phyloP scores from a whole-genome alignment of 331 rosid genomes.

The Cydonia oblonga region DNA sequence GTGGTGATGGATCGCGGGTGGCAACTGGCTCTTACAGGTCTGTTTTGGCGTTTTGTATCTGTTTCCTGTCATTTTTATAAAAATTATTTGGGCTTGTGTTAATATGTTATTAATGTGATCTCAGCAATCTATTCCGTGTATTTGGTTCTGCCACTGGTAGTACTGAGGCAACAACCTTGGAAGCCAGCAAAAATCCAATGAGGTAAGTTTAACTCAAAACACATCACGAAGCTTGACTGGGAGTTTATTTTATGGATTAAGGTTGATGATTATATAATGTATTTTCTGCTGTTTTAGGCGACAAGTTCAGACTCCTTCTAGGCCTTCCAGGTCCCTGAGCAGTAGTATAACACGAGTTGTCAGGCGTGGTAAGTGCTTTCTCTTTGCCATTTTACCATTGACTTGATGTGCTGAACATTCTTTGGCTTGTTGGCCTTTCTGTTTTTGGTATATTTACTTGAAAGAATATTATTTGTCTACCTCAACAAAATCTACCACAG shows the following conservation, averaged over 20 bases:
- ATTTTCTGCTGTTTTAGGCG: conserved; percentile 37
- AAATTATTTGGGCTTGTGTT: conserved; percentile 5
- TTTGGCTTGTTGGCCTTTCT: neutral
- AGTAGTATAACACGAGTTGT: conserved; percentile 91
- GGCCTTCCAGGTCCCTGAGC: conserved; percentile 91
- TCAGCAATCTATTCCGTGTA: conserved; percentile 96
- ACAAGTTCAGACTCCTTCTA: conserved; percentile 83
- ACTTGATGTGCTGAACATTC: neutral
- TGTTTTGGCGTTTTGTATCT: conserved; percentile 1
- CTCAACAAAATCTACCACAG: conserved; percentile 32
- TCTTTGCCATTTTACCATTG: neutral
- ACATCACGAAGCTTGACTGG: neutral
- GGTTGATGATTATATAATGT: neutral
- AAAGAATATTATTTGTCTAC: neutral
- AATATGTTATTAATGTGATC: conserved; percentile 22
- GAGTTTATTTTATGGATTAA: neutral
- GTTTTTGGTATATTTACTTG: neutral
- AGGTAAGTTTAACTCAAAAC: conserved; percentile 35
- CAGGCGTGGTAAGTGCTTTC: conserved; percentile 56
- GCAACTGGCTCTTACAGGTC: conserved; percentile 97
- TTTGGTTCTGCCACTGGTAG: conserved; percentile 70
- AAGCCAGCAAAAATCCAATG: conserved; percentile 99
- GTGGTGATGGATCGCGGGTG: conserved; percentile 85
- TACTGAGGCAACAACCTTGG: conserved; percentile 72
- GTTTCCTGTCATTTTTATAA: conserved; percentile 7